These are phyloP conservation scores for Yamadazyma atmosphaerica DNA, from an alignment of 1,139 yeast genomes.

Conservation along the genomic window DNA sequence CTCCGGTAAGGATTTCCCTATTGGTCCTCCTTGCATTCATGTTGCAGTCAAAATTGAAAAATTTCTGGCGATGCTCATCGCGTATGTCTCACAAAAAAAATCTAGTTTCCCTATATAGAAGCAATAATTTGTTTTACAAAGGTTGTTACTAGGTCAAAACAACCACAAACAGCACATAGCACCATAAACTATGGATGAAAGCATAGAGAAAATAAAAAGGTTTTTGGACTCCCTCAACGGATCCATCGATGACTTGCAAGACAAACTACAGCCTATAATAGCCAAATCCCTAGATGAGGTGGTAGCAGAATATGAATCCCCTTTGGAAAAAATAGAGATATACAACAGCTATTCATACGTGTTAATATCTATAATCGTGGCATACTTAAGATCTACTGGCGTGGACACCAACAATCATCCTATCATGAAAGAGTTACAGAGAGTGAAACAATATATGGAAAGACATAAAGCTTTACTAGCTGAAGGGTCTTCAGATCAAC, in stretches of 20 bases:
- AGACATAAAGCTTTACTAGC: slow-evolving; percentile 50
- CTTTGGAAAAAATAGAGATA: slow-evolving; percentile 36
- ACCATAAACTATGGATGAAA: slow-evolving; percentile 28
- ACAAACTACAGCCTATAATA: slow-evolving; percentile 33
- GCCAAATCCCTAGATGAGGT: slow-evolving; percentile 38
- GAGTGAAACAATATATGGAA: slow-evolving; percentile 71
- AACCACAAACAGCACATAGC: no score
- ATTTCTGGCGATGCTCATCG: slow-evolving; percentile 13
- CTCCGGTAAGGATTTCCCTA: slow-evolving; percentile 86
- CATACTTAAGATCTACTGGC: slow-evolving; percentile 64
- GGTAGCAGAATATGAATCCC: slow-evolving; percentile 25
- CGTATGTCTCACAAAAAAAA: slow-evolving; percentile 3
- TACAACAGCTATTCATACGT: slow-evolving; percentile 47
- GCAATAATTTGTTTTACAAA: no score
- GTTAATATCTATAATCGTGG: slow-evolving; percentile 46
- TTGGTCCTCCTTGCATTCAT: slow-evolving; percentile 41
- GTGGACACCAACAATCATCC: slow-evolving; percentile 58
- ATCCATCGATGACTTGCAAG: slow-evolving; percentile 30
- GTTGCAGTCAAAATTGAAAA: not conserved
- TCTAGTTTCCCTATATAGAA: no score
- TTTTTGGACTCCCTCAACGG: slow-evolving; percentile 28
- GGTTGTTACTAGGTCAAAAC: no score
- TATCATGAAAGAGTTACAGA: slow-evolving; percentile 65
- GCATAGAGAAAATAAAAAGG: slow-evolving; percentile 29
- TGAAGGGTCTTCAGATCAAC: slow-evolving; percentile 16